A percentile compares a stretch with the other conserved stretches of the same genome.
phyloP scores from a whole-genome alignment of 2,329 filamentous ascomycete genomes.

The Ceratocystis cubensis region DNA sequence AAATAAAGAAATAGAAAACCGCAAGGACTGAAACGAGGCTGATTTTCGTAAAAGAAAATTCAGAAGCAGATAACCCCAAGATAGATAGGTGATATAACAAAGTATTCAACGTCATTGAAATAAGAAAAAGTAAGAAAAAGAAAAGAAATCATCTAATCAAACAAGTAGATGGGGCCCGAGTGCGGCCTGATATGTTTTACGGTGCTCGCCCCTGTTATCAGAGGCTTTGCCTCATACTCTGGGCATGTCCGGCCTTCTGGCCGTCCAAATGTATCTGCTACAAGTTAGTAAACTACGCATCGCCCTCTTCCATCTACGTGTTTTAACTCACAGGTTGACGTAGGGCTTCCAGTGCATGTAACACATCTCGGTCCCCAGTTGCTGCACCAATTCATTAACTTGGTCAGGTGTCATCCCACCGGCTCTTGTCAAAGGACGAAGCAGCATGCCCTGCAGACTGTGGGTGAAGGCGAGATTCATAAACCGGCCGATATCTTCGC shows the following conservation, averaged over 20 bases:
- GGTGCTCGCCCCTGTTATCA: neutral
- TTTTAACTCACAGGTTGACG: slow-evolving; percentile 57
- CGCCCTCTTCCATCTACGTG: neutral
- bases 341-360: slow-evolving; percentile 57
- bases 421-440: slow-evolving; percentile 54
- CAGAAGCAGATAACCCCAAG: neutral
- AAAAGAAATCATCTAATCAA: neutral
- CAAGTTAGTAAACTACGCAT: slow-evolving; percentile 17
- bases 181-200: neutral
- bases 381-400: slow-evolving; percentile 48
- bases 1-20: neutral
- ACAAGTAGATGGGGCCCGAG: neutral
- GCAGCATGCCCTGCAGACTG: slow-evolving; percentile 58
- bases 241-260: slow-evolving; percentile 24
- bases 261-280: slow-evolving; percentile 29
- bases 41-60: neutral
- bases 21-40: neutral
- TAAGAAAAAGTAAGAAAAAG: too few species aligned
- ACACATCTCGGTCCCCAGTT: slow-evolving; percentile 56
- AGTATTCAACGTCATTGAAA: neutral
- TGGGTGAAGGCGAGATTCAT: slow-evolving; percentile 69
- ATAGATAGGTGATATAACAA: neutral
- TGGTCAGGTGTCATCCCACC: slow-evolving; percentile 40
- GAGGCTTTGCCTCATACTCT: neutral
- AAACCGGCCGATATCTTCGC: slow-evolving; percentile 62